Conservation (phyloP, 306 rosid species). For the Mucuna pruriens region DNA sequence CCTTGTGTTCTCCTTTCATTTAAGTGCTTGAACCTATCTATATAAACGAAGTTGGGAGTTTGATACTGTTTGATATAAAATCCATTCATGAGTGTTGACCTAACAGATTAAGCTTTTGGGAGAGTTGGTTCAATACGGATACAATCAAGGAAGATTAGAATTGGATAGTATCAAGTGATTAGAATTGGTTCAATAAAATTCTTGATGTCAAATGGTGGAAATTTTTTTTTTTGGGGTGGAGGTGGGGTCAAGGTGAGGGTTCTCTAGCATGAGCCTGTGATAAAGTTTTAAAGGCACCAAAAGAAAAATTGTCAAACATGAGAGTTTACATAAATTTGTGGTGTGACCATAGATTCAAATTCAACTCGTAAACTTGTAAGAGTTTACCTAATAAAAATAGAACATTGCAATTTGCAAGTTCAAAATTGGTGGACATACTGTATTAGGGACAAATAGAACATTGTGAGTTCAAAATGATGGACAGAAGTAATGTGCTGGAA, state of each 20-base stretch:
- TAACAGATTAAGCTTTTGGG: not conserved
- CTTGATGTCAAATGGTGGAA: not conserved
- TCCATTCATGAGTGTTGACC: not conserved
- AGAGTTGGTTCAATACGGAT: not conserved
- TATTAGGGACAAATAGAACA: not conserved
- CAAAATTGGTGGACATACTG: not conserved
- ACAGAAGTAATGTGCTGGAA: not conserved
- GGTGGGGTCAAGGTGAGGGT: not conserved
- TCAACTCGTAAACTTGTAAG: not conserved
- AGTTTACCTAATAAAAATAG: not conserved
- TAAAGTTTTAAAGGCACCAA: not conserved
- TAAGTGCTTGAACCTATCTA: not conserved
- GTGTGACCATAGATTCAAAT: not conserved
- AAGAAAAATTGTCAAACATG: not conserved
- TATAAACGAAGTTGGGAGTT: not conserved
- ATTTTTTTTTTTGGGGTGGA: not conserved
- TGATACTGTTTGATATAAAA: not conserved
- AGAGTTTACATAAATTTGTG: not conserved
- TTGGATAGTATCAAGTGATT: not conserved
- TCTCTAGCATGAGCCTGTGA: not conserved
- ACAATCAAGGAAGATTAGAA: not conserved
- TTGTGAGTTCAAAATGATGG: not conserved
- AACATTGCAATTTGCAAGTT: not conserved
- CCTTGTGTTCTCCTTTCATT: not conserved
- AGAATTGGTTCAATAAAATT: not conserved